Percentiles rank a stretch among this genome's conserved stretches.
Conservation (phyloP, 768 basidiomycete species). For the Suillus luteus region DNA sequence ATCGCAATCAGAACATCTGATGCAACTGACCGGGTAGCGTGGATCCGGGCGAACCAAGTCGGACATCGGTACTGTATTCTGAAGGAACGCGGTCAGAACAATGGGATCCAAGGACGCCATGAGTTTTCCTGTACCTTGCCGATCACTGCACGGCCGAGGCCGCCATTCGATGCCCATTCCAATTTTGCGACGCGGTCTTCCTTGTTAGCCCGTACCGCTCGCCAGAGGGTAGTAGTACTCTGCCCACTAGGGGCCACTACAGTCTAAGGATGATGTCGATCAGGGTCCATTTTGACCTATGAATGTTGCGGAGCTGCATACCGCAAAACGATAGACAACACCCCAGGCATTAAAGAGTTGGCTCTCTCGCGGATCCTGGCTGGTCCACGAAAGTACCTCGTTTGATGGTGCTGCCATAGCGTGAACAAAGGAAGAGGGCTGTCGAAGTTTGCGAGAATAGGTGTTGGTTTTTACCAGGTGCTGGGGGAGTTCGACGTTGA, state of each 20-base stretch:
- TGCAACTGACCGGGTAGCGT: slow-evolving; percentile 54
- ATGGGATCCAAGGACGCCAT: slow-evolving; percentile 14
- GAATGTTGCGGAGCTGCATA: slow-evolving; percentile 35
- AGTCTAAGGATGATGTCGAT: slow-evolving; percentile 49
- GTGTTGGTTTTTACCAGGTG: slow-evolving; percentile 32
- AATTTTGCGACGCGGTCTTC: slow-evolving; percentile 88
- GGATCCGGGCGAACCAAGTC: slow-evolving; percentile 78
- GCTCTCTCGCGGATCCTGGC: slow-evolving; percentile 83
- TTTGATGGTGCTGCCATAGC: slow-evolving; percentile 54
- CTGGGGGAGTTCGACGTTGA: slow-evolving; percentile 18
- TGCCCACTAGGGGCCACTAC: slow-evolving; percentile 61
- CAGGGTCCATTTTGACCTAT: slow-evolving; percentile 27
- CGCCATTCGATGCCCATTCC: slow-evolving; percentile 83
- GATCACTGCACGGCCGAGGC: slow-evolving; percentile 82
- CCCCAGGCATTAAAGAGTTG: slow-evolving; percentile 82
- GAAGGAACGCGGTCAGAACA: slow-evolving; percentile 32
- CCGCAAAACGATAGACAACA: slow-evolving; percentile 79
- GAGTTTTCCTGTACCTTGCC: slow-evolving; percentile 61
- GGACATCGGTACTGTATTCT: slow-evolving; percentile 80
- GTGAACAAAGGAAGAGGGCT: slow-evolving; percentile 38
- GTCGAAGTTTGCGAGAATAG: slow-evolving; percentile 31
- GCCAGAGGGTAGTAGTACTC: slow-evolving; percentile 77
- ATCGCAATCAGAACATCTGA: slow-evolving; percentile 9
- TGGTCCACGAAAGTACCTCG: slow-evolving; percentile 85
- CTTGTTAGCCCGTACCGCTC: slow-evolving; percentile 79